Conservation (phyloP, 768 basidiomycete species). For the Gloeostereum incarnatum region DNA sequence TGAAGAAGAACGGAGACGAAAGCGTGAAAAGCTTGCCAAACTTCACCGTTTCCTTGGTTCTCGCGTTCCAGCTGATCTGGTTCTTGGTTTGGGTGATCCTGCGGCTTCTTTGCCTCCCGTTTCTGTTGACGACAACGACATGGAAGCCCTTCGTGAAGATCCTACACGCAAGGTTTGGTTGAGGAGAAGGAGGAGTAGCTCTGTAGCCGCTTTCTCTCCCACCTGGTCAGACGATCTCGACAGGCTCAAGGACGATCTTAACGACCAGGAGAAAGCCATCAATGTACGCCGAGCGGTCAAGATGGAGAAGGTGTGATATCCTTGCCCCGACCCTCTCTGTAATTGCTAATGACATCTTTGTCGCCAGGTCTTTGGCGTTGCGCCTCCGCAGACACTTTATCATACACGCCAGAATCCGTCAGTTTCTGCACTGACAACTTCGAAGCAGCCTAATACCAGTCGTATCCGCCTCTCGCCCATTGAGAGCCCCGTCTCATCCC, state of each 20-base stretch:
- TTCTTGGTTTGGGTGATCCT: slow-evolving; percentile 36
- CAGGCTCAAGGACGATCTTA: slow-evolving; percentile 59
- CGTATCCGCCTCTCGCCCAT: background rate
- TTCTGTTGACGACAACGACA: too few species aligned
- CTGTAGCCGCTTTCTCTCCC: slow-evolving; percentile 34
- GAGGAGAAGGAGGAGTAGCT: slow-evolving; percentile 44
- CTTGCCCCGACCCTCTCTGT: background rate
- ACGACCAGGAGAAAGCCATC: slow-evolving; percentile 66
- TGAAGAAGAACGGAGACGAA: slow-evolving; percentile 57
- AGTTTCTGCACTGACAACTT: slow-evolving; percentile 7
- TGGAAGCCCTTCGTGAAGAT: slow-evolving; percentile 8
- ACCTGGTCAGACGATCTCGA: slow-evolving; percentile 49
- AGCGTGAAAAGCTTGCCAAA: slow-evolving; percentile 70
- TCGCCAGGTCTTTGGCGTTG: slow-evolving; percentile 68
- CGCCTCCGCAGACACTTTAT: slow-evolving; percentile 73
- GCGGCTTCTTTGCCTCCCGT: slow-evolving; percentile 21
- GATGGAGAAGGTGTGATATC: slow-evolving; percentile 69
- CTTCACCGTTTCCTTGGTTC: slow-evolving; percentile 85
- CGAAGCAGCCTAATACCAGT: slow-evolving; percentile 6
- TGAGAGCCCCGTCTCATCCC: slow-evolving; percentile 10
- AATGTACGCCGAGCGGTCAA: slow-evolving; percentile 76
- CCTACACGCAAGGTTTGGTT: slow-evolving; percentile 24
- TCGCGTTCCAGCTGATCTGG: slow-evolving; percentile 61
- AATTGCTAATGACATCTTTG: slow-evolving; percentile 3
- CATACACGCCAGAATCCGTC: slow-evolving; percentile 49